Evolutionary conservation across 345 rosid genomes (phyloP), one percentile per base, ranked within the genome.

Genomic region (Arabidopsis arenosa): DNA sequence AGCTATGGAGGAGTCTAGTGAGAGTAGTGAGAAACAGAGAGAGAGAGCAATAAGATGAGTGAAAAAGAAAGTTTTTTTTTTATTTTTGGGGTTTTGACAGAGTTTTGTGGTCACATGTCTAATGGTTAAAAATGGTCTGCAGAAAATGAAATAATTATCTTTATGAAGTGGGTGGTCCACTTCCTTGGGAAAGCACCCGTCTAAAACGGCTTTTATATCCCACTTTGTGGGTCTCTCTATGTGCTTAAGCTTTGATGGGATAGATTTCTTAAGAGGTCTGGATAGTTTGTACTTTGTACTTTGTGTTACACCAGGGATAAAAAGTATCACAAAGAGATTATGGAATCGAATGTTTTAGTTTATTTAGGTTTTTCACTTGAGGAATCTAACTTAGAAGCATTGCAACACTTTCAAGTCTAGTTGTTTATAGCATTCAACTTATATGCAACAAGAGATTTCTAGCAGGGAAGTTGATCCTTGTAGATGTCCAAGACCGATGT

Each of bases 401-500:
- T 64, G 51, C 57, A 21, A 21, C 5, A 69, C 57, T 41, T 55
- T 44, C 39, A 61, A 15, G 65, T 62, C 15, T 69, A 62, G 63
- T 35, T 52, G 70, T 62, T 35, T 60, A 18, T 36, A 70, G 7
- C 51, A 53, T 69, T 62, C 35, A 54, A 63, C 33, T 67, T 7
- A 61, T 45, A 36, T 23, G 64, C 48, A 70, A 63, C 71, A 70
- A 8, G 47, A 54, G 36, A 70, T 70, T 17, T 70, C 81, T 76
- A 86, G 28, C 40, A 75, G 66, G 80, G 84, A 58, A 83, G 84
- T 63, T 86, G 91, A 72, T 88, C 81, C 30, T 80, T 79, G 81
- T 86, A 90, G 74, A 89, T 81, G 81, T 82, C 85, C 39, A 59
- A 35, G 60, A 82, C 88, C 4, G 86, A 82, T 59, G 80, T 78